Evolutionary conservation across 2,329 filamentous ascomycete genomes (phyloP).

Genomic region (Cytospora mali): DNA sequence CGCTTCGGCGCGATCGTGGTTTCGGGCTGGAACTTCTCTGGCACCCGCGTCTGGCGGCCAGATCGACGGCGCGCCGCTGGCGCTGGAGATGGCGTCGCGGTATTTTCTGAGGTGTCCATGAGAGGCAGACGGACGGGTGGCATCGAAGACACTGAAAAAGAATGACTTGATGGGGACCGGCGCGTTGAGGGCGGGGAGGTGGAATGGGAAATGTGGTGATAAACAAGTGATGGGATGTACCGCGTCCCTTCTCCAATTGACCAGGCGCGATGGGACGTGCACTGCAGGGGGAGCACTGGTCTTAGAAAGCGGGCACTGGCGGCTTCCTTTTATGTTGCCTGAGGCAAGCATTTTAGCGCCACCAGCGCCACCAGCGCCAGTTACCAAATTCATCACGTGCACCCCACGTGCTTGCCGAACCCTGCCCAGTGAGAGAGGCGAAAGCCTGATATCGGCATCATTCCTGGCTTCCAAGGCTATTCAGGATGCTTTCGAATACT

Average conservation of each 20-base stretch:
- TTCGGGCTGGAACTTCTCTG: constrained; percentile 62
- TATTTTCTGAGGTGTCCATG: constrained; percentile 58
- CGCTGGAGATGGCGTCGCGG: constrained; percentile 56
- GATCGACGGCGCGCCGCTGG: constrained; percentile 62
- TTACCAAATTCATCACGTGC: background rate
- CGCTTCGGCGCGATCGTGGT: constrained; percentile 55
- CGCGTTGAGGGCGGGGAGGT: constrained; percentile 19
- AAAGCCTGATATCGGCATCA: too few species aligned
- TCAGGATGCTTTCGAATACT: too few species aligned
- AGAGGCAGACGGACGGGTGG: constrained; percentile 47
- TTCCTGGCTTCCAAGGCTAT: too few species aligned
- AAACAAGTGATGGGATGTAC: constrained; percentile 25
- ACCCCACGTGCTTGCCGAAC: background rate
- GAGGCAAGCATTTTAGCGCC: constrained; percentile 21
- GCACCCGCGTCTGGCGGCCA: constrained; percentile 66
- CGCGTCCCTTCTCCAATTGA: constrained; percentile 23
- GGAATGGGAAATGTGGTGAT: constrained; percentile 23
- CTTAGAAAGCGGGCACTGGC: too few species aligned
- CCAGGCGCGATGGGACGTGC: constrained; percentile 28
- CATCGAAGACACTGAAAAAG: constrained; percentile 39
- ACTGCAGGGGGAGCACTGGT: constrained; percentile 9
- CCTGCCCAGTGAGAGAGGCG: too few species aligned
- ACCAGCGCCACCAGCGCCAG: too few species aligned
- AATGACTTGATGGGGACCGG: constrained; percentile 32
- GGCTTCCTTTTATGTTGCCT: constrained; percentile 19